phyloP scores from a whole-genome alignment of 306 rosid species.

The Pueraria montana region DNA sequence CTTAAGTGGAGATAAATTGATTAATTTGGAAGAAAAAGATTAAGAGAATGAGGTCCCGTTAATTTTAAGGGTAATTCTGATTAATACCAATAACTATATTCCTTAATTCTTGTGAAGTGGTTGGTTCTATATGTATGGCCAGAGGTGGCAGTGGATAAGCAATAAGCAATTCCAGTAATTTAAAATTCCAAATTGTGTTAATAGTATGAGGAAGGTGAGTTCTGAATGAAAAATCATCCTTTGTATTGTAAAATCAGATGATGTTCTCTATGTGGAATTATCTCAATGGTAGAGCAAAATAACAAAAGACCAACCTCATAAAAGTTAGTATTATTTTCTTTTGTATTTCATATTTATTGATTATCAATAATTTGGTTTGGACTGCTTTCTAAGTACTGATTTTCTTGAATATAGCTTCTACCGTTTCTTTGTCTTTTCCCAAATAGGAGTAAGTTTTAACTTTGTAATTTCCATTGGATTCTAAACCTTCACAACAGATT shows the following conservation, averaged over 20 bases:
- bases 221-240: conserved; percentile 24
- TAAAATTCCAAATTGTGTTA: conserved; percentile 21
- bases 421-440: conserved; percentile 1
- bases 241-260: conserved; percentile 32
- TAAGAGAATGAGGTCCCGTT: background rate
- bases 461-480: conserved; percentile 40
- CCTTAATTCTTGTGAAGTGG: background rate
- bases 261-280: conserved; percentile 29
- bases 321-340: conserved; percentile 31
- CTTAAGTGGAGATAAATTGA: background rate
- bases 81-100: background rate
- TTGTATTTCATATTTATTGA: conserved; percentile 29
- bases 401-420: conserved; percentile 37
- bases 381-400: conserved; percentile 30
- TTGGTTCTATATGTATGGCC: background rate
- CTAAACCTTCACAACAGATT: conserved; percentile 35
- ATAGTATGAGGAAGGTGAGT: background rate
- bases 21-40: background rate
- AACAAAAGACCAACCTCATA: conserved; percentile 8
- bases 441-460: conserved; percentile 10
- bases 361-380: conserved; percentile 30
- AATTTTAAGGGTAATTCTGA: no score
- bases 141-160: background rate
- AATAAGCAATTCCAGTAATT: background rate
- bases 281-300: conserved; percentile 16